Percentiles rank a stretch among this genome's conserved stretches.
phyloP scores from a whole-genome alignment of 345 rosid genomes.

The Streptanthus diversifolius region DNA sequence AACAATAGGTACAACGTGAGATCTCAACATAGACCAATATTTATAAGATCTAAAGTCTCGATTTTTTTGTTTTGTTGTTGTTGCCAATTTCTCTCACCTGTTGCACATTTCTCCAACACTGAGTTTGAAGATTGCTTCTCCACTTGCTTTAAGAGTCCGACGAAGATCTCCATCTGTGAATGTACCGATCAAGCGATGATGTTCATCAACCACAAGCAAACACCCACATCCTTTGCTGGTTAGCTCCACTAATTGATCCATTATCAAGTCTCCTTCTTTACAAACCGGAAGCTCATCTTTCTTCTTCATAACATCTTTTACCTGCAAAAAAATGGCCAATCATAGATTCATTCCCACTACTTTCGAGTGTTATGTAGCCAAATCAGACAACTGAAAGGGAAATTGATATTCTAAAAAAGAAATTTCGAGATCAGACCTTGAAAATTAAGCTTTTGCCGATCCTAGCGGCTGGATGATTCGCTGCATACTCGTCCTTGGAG shows the following conservation, averaged over 20 bases:
- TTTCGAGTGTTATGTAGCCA: too few relatives aligned
- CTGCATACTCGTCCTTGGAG: constrained; percentile 75
- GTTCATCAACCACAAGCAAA: constrained; percentile 70
- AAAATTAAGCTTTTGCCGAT: constrained; percentile 90
- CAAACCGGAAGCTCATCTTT: constrained; percentile 87
- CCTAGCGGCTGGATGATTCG: constrained; percentile 96
- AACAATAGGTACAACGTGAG: neutral
- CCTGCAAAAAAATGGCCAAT: constrained; percentile 38
- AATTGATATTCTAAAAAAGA: too few relatives aligned
- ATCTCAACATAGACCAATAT: neutral
- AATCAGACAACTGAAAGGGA: too few relatives aligned
- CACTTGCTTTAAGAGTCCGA: constrained; percentile 81
- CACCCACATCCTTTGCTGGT: constrained; percentile 96
- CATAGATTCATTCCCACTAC: neutral
- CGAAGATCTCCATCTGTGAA: constrained; percentile 95
- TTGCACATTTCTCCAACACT: constrained; percentile 93
- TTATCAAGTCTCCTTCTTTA: constrained; percentile 80
- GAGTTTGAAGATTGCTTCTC: constrained; percentile 89
- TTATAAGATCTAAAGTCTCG: neutral
- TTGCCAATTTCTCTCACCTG: constrained; percentile 44
- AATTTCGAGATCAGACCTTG: constrained; percentile 48
- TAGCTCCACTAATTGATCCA: constrained; percentile 92
- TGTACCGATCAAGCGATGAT: constrained; percentile 68
- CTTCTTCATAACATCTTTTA: constrained; percentile 89
- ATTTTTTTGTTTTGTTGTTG: neutral